Evolutionary conservation across 495 filamentous ascomycete species (phyloP).

Genomic region (Bryoglossum gracile): DNA sequence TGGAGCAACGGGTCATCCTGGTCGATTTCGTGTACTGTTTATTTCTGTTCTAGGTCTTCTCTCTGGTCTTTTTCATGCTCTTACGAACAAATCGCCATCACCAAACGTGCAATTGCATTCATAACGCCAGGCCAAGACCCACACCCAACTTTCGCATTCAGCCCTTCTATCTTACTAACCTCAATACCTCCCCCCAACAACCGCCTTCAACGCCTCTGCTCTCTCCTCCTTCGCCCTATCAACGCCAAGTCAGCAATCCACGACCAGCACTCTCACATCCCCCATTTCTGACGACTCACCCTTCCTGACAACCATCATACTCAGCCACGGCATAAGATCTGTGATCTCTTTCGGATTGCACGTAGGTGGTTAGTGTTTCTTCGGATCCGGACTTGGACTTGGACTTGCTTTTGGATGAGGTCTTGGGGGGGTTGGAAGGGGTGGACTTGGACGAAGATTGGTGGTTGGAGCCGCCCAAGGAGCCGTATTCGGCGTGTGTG

Average conservation of each 20-base stretch:
- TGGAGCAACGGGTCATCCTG: no score
- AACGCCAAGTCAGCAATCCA: background rate
- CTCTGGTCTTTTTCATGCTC: no score
- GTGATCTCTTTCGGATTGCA: constrained; percentile 8
- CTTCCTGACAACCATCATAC: constrained; percentile 10
- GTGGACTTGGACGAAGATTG: no score
- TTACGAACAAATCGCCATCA: no score
- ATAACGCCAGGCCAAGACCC: no score
- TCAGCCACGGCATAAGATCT: constrained; percentile 3
- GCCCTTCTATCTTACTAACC: background rate
- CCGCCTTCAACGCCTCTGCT: background rate
- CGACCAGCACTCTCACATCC: background rate
- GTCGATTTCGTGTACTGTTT: no score
- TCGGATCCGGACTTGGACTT: background rate
- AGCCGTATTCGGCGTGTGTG: constrained; percentile 5
- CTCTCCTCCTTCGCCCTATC: background rate
- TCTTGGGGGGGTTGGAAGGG: background rate
- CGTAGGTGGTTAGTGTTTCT: background rate
- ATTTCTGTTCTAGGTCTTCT: no score
- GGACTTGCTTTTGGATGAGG: background rate
- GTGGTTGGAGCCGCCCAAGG: no score
- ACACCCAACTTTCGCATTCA: background rate
- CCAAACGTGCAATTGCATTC: no score
- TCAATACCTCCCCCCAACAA: background rate
- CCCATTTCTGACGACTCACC: constrained; percentile 1